Percentiles rank a stretch among this genome's conserved stretches.
phyloP scores from a whole-genome alignment of 2,329 filamentous ascomycete genomes.

The Penicillium sp. region DNA sequence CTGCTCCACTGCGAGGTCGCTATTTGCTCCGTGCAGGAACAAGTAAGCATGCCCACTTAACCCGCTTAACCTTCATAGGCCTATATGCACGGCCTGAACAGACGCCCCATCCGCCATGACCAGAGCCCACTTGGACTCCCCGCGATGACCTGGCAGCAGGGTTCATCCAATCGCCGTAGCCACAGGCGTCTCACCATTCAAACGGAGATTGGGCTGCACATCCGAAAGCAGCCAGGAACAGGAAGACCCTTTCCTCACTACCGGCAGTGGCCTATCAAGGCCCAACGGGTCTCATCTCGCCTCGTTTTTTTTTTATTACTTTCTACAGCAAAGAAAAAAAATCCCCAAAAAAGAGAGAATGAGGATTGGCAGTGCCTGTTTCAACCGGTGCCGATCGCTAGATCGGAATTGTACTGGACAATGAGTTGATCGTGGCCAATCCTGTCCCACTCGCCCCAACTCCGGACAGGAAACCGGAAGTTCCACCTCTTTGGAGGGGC shows the following conservation, averaged over 20 bases:
- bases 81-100: conserved; percentile 6
- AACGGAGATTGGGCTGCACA: conserved; percentile 8
- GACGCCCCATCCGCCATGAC: conserved; percentile 10
- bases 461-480: conserved; percentile 7
- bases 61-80: conserved; percentile 2
- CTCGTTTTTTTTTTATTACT: not conserved
- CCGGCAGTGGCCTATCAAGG: not conserved
- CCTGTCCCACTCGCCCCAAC: conserved; percentile 3
- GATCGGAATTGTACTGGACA: conserved; percentile 7
- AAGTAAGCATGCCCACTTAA: conserved; percentile 5
- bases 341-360: too few relatives aligned
- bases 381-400: conserved; percentile 24
- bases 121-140: conserved; percentile 17
- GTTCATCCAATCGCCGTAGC: conserved; percentile 4
- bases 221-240: conserved; percentile 13
- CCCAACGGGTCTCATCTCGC: not conserved
- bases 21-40: conserved; percentile 14
- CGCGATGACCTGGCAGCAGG: conserved; percentile 25
- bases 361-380: conserved; percentile 5
- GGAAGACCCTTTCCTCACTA: conserved; percentile 2
- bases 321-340: not conserved
- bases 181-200: conserved; percentile 9
- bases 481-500: conserved; percentile 7
- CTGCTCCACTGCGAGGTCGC: conserved; percentile 3
- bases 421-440: conserved; percentile 6